These are phyloP conservation scores for Annona squamosa DNA, from an alignment of 164 flowering plant genomes.

Conservation along the genomic window DNA sequence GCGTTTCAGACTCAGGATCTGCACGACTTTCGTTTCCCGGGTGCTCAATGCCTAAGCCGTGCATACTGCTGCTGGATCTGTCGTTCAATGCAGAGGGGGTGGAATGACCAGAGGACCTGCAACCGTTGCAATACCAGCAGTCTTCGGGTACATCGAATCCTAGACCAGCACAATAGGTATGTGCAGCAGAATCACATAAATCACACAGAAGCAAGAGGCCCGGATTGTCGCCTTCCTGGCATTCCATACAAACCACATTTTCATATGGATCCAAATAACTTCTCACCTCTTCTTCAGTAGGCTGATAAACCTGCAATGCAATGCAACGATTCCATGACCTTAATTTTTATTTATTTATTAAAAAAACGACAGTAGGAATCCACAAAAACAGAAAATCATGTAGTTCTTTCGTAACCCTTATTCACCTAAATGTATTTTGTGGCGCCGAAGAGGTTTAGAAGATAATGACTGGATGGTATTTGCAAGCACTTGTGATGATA, in stretches of 20 bases:
- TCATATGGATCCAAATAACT: constrained; percentile 89
- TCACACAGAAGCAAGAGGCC: constrained; percentile 91
- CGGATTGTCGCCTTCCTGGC: constrained; percentile 89
- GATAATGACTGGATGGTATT: neutral
- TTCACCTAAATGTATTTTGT: neutral
- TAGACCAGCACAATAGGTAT: constrained; percentile 94
- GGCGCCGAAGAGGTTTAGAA: neutral
- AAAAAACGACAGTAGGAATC: neutral
- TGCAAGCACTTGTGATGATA: too few species aligned
- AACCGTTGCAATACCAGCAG: constrained; percentile 93
- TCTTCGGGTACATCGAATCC: constrained; percentile 95
- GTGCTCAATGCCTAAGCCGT: constrained; percentile 22
- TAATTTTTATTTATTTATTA: too few species aligned
- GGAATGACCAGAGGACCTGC: constrained; percentile 47
- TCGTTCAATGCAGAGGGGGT: constrained; percentile 41
- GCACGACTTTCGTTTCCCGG: constrained; percentile 25
- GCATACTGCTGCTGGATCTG: constrained; percentile 22
- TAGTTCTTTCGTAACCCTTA: neutral
- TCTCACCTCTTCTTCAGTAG: constrained; percentile 93
- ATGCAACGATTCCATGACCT: too few species aligned
- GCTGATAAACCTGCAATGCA: constrained; percentile 74
- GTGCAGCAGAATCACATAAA: constrained; percentile 96
- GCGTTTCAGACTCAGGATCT: constrained; percentile 24
- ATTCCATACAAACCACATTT: constrained; percentile 75
- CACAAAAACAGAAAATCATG: neutral